Conservation (phyloP, 768 basidiomycete species). For the Auricularia sp. region DNA sequence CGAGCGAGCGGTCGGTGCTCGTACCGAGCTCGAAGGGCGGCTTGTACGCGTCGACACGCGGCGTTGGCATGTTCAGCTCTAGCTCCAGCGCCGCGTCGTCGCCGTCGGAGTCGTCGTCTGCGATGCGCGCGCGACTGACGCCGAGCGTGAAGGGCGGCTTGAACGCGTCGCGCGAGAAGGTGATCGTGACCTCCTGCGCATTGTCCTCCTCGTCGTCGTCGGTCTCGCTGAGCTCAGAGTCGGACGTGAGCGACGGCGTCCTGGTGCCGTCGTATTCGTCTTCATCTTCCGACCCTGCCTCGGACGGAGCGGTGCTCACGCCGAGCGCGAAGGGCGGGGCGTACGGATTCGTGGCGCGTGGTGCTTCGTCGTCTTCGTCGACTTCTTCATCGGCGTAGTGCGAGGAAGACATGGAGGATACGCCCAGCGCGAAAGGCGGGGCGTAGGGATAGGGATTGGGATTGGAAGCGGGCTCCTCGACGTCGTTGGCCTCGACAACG, state of each 20-base stretch:
- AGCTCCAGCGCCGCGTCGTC: too few species aligned
- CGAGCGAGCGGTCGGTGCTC: too few species aligned
- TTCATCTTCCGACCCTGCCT: not conserved
- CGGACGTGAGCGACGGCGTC: not conserved
- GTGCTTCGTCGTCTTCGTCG: not conserved
- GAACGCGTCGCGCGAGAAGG: not conserved
- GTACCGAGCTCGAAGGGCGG: not conserved
- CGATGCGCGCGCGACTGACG: not conserved
- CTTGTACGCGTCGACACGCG: not conserved
- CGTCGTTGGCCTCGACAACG: not conserved
- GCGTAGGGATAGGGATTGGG: not conserved
- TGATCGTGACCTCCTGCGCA: not conserved
- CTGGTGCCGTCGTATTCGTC: not conserved
- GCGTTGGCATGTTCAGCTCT: too few species aligned
- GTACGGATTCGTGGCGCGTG: not conserved
- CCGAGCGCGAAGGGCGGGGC: not conserved
- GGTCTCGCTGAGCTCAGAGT: not conserved
- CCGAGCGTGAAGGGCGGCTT: not conserved
- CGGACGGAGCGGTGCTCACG: not conserved
- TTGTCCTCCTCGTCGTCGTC: not conserved
- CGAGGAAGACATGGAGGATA: not conserved
- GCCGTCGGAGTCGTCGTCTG: not conserved
- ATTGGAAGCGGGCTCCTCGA: not conserved
- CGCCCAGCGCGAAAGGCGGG: not conserved
- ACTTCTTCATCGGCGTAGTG: not conserved